Evolutionary conservation across 164 flowering plant genomes (phyloP).

Genomic region (Aristolochia californica): DNA sequence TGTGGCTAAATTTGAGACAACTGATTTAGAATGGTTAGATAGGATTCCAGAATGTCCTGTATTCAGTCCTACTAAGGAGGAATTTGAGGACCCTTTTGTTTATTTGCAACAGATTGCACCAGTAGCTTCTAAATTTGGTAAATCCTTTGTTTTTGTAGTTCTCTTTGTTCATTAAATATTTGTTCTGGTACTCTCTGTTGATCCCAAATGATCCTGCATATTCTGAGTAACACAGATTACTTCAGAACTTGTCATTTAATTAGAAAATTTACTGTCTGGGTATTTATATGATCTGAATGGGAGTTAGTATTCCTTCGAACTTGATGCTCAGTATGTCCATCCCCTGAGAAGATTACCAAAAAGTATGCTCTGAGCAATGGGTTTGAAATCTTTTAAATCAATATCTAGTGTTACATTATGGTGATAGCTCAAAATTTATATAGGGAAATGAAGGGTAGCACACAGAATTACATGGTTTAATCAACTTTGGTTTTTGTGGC

Average conservation of each 20-base stretch:
- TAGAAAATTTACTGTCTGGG: neutral
- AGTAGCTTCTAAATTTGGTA: constrained; percentile 92
- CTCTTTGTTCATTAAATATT: neutral
- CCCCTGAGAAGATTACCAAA: no score
- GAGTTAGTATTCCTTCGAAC: neutral
- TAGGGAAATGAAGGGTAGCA: no score
- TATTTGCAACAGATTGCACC: constrained; percentile 92
- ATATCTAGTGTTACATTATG: no score
- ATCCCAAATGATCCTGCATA: neutral
- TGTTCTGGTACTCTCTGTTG: neutral
- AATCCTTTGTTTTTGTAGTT: neutral
- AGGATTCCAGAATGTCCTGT: constrained; percentile 85
- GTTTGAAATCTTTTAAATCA: no score
- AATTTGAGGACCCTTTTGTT: constrained; percentile 88
- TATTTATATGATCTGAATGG: neutral
- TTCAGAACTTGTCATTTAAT: neutral
- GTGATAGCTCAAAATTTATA: no score
- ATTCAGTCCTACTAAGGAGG: constrained; percentile 73
- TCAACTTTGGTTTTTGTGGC: no score
- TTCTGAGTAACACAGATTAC: neutral
- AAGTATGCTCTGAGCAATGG: no score
- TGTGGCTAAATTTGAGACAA: constrained; percentile 51
- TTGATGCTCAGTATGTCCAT: neutral
- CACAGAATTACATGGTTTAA: no score
- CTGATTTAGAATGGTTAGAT: constrained; percentile 67